phyloP scores from a whole-genome alignment of 805 yeast genomes.

The Candida qinlingensis region DNA sequence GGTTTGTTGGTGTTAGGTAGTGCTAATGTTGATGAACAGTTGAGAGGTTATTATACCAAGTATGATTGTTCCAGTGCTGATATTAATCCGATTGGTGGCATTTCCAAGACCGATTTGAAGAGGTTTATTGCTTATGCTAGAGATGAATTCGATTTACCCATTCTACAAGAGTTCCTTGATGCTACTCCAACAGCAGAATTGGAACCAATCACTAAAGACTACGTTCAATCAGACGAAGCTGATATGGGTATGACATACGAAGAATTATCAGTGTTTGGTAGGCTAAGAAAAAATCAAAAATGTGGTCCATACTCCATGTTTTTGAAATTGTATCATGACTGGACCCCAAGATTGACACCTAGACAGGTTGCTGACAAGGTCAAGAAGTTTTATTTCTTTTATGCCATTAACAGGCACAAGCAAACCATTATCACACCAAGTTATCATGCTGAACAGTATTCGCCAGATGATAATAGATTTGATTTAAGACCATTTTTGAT shows the following conservation, averaged over 20 bases:
- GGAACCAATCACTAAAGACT: constrained; percentile 89
- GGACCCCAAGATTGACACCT: constrained; percentile 85
- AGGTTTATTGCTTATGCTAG: constrained; percentile 80
- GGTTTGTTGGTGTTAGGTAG: constrained; percentile 90
- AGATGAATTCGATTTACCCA: constrained; percentile 63
- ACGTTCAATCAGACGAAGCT: constrained; percentile 92
- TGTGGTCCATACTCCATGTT: constrained; percentile 98
- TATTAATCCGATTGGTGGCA: constrained; percentile 97
- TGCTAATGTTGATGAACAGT: constrained; percentile 95
- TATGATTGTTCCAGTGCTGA: constrained; percentile 98
- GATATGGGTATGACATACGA: constrained; percentile 99
- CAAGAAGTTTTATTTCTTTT: constrained; percentile 85
- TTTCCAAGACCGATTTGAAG: constrained; percentile 89
- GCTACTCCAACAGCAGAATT: constrained; percentile 98
- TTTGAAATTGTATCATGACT: constrained; percentile 79
- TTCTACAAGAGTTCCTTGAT: constrained; percentile 68
- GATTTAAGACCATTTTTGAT: constrained; percentile 95
- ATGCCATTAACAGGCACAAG: constrained; percentile 94
- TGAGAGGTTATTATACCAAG: constrained; percentile 92
- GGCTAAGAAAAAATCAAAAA: constrained; percentile 83
- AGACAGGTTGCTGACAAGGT: constrained; percentile 88
- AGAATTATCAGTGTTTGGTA: constrained; percentile 86
- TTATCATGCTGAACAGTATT: constrained; percentile 96
- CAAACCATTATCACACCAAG: constrained; percentile 97
- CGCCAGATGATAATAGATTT: constrained; percentile 96